Evolutionary conservation across 2,329 filamentous ascomycete species (phyloP).

Genomic region (Periglandula ipomoeae): DNA sequence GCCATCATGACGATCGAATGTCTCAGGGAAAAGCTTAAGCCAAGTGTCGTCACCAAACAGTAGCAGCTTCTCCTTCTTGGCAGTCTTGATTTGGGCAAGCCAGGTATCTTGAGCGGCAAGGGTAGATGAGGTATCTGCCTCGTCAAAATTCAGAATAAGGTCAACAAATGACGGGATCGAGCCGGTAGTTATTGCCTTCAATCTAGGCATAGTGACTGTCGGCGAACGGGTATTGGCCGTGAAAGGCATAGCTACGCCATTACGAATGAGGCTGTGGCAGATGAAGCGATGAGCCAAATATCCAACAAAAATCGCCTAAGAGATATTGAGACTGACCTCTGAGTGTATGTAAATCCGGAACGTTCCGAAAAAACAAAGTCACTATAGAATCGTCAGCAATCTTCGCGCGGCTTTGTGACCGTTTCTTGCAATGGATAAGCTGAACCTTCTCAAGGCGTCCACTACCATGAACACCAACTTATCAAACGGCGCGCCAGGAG

Average conservation of each 20-base stretch:
- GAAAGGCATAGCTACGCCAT: constrained; percentile 80
- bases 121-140: constrained; percentile 84
- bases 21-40: constrained; percentile 89
- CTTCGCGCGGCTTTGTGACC: neutral
- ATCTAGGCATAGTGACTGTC: constrained; percentile 94
- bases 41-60: constrained; percentile 99
- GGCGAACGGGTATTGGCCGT: constrained; percentile 94
- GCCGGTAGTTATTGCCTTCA: constrained; percentile 95
- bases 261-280: constrained; percentile 63
- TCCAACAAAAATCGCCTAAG: neutral
- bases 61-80: constrained; percentile 62
- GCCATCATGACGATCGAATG: constrained; percentile 80
- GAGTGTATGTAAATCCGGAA: constrained; percentile 81
- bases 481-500: constrained; percentile 67
- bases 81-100: constrained; percentile 83
- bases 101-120: constrained; percentile 88
- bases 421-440: neutral
- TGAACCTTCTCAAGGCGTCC: constrained; percentile 80
- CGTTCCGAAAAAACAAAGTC: constrained; percentile 82
- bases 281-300: constrained; percentile 6
- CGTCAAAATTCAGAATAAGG: constrained; percentile 91
- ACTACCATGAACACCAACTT: constrained; percentile 96
- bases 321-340: constrained; percentile 50
- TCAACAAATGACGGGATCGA: constrained; percentile 98
- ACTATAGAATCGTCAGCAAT: constrained; percentile 34